These are phyloP conservation scores for Lasiodiplodia gonubiensis DNA, from an alignment of 2,329 filamentous ascomycete species.

Conservation along the genomic window DNA sequence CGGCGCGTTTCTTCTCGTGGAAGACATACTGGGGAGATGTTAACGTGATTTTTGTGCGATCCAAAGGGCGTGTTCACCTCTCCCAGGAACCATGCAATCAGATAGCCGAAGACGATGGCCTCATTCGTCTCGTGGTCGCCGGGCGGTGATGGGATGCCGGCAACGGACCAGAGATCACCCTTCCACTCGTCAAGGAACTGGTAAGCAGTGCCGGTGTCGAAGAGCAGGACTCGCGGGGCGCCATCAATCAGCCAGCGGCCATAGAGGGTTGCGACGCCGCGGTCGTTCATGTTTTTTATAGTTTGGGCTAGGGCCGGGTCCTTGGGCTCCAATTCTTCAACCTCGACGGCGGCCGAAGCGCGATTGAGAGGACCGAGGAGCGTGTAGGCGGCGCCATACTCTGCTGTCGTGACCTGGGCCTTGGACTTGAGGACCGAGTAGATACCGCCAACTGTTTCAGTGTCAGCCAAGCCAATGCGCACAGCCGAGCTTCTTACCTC, in stretches of 20 bases:
- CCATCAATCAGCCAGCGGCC: conserved; percentile 98
- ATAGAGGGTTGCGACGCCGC: conserved; percentile 88
- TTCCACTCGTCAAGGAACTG: conserved; percentile 96
- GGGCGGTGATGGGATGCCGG: conserved; percentile 91
- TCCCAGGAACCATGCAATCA: conserved; percentile 97
- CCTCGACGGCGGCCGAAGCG: conserved; percentile 95
- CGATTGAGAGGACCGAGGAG: conserved; percentile 94
- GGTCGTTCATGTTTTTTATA: conserved; percentile 89
- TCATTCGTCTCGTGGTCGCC: conserved; percentile 96
- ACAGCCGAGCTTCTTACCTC: conserved; percentile 64
- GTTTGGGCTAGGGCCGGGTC: conserved; percentile 79
- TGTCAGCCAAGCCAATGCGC: conserved; percentile 34
- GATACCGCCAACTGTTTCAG: conserved; percentile 82
- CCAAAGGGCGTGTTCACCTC: conserved; percentile 67
- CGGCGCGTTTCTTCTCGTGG: conserved; percentile 87
- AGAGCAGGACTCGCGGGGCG: conserved; percentile 88
- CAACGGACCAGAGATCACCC: conserved; percentile 88
- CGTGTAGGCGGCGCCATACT: conserved; percentile 97
- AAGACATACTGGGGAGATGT: conserved; percentile 74
- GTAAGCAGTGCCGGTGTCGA: conserved; percentile 94
- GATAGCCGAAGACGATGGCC: conserved; percentile 94
- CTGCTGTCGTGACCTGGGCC: conserved; percentile 93
- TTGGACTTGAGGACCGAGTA: conserved; percentile 99
- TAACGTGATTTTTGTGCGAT: conserved; percentile 30
- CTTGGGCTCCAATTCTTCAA: conserved; percentile 87